Evolutionary conservation across 371 early-diverging fungal genomes (phyloP).

Genomic region (Batkoa obscura): DNA sequence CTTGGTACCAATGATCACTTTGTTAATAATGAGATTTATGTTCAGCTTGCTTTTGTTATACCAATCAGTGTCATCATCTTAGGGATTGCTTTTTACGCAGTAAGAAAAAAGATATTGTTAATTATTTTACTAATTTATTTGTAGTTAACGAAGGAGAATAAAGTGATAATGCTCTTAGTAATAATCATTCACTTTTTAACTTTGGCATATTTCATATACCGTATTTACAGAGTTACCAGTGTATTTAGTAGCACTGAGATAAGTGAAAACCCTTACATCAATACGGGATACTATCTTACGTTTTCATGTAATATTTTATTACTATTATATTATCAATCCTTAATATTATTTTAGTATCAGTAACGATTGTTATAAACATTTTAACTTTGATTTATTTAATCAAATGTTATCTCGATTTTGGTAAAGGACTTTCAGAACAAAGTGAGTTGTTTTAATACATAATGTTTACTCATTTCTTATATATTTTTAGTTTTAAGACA

Average conservation of each 20-base stretch:
- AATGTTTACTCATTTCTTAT: background rate
- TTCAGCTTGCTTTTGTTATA: constrained; percentile 15
- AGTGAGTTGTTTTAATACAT: background rate
- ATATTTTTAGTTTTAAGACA: background rate
- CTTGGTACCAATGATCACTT: constrained; percentile 17
- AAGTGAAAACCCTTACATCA: constrained; percentile 17
- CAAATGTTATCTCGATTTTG: constrained; percentile 22
- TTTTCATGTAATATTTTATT: constrained; percentile 20
- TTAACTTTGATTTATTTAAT: constrained; percentile 17
- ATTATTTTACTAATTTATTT: constrained; percentile 10
- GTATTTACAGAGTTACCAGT: too few relatives aligned
- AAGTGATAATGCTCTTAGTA: constrained; percentile 22
- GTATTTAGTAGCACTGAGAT: background rate
- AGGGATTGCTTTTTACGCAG: constrained; percentile 17
- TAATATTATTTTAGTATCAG: constrained; percentile 11
- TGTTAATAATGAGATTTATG: constrained; percentile 19
- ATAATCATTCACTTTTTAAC: constrained; percentile 20
- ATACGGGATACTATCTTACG: constrained; percentile 29
- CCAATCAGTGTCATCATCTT: constrained; percentile 20
- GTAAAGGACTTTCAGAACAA: constrained; percentile 14
- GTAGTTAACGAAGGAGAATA: constrained; percentile 26
- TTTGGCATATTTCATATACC: constrained; percentile 34
- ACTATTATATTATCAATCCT: background rate
- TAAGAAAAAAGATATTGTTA: constrained; percentile 17
- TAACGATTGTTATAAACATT: constrained; percentile 17